Evolutionary conservation across 1,139 yeast species (phyloP), one percentile per base, ranked within the genome.

Genomic region (Zygoascus hellenicus): DNA sequence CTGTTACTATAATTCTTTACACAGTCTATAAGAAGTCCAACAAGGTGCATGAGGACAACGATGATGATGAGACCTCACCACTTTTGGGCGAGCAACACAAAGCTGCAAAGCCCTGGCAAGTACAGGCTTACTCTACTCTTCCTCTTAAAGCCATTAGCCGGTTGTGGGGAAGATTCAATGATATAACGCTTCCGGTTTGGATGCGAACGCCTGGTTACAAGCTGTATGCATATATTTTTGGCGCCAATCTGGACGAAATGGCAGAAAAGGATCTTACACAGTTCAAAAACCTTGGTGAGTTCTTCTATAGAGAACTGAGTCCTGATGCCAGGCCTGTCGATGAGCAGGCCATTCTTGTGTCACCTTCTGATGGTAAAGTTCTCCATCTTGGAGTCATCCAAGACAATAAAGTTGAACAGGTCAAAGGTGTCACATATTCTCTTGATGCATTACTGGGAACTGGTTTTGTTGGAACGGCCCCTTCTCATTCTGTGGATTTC

Each of bases 331-430:
- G 99, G 56, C 95, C 96, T 1, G 69, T 92, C 34, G 85, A 80
- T 46, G 60, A 65, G 15, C 75, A 76, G 15, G 72, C 81, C 7
- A 63, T 69, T 10, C 66, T 92, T 47, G 95, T 84, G 7, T 83
- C 95, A 33, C 99, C 99, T 2, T 82, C 96, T 43, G 99, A 94
- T 66, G 99, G 99, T 28, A 83, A 78, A 55, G 83, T 94, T 7
- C 71, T 94, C 52, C 90, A 88, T 58, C 76, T 87, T 55, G 99
- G 99, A 38, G 71, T 79, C 26, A 88, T 90, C 46, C 68, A 72
- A 50, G 83, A 82, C 49, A 56, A 64, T 5, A 95, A 95, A 37
- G 89, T 94, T 51, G 97, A 92, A 66, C 97, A 92, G 64, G 97
- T 94, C 43, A 94, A 94, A 68, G 99, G 98, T 7, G 79, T 92